Base-by-base conservation (phyloP, 2,329 filamentous ascomycete species). In the Calonectria fujianensis region DNA sequence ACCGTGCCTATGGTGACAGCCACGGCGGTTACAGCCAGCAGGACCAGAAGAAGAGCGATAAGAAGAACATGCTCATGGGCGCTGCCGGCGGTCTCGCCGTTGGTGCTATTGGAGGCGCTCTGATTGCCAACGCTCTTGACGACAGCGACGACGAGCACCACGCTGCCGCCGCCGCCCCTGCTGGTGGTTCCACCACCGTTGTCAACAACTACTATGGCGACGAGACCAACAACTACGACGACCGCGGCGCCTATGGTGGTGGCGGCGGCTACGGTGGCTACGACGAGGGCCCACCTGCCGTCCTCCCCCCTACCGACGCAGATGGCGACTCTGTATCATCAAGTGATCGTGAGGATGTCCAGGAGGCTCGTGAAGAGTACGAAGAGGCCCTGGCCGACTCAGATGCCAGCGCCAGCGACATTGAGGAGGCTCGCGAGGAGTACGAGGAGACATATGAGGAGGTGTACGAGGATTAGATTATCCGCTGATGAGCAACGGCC, bases 41-140 rank as follows among this genome's bases (percentile, higher is more conserved):
- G 63, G 45, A 5, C 51, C 83, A 87, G 77, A 85, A 86, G 79
- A 84, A 84, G 51, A 87, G 88, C 72, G 86, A 88, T 70, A 89
- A 86, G 76, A 90, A 88, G 27, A 89, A 89, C 79, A 87, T 92
- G 82, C 84, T 93, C 57, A 87, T 91, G 29, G 91, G 88, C 54
- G 92, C 90, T 66, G 90, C 89, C 13, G 92, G 88, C 45, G 92
- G 92, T 83, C 81, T 93, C 27, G 91, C 89, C 1, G 84, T 89
- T 16, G 91, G 91, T 77, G 89, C 88, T 69, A 82, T 91, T 50
- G 92, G 89, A 31, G 91, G 91, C 66, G 92, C 90, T 4, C 80
- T 91, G 59, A 85, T 93, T 69, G 89, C 88, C 54, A 87, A 93
- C 79, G 90, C 89, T 69, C 78, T 92, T 37, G 72, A 81, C 65